A percentile compares a stretch with the other conserved stretches of the same genome.
Conservation (phyloP, 2,329 filamentous ascomycete species). For the Zymoseptoria ardabiliae region DNA sequence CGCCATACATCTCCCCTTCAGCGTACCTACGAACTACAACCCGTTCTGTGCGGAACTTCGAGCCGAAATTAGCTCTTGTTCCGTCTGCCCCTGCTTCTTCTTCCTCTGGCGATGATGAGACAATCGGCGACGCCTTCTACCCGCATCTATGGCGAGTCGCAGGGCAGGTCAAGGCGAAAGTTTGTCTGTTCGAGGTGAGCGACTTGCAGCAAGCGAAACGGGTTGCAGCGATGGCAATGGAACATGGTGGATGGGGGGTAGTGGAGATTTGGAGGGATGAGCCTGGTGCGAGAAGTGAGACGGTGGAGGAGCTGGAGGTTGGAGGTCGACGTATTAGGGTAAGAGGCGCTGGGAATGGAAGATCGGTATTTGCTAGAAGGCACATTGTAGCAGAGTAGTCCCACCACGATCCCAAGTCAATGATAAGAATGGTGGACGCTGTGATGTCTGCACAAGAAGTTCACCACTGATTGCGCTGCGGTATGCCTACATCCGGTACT, state of each 20-base stretch:
- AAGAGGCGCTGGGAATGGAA: conserved; percentile 35
- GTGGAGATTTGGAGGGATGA: conserved; percentile 69
- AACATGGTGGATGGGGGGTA: conserved; percentile 27
- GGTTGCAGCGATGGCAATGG: conserved; percentile 48
- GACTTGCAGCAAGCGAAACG: conserved; percentile 60
- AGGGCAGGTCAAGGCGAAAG: conserved; percentile 40
- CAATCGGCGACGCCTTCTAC: conserved; percentile 57
- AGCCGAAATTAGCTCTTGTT: conserved; percentile 75
- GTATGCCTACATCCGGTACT: no score
- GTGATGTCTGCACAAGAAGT: no score
- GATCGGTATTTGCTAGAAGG: conserved; percentile 36
- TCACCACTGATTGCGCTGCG: no score
- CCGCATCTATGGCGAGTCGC: conserved; percentile 54
- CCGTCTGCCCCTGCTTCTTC: conserved; percentile 36
- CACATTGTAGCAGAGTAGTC: neutral
- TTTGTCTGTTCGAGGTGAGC: conserved; percentile 64
- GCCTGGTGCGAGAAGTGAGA: conserved; percentile 32
- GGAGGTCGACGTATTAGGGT: conserved; percentile 21
- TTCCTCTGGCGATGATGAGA: conserved; percentile 15
- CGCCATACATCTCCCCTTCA: conserved; percentile 72
- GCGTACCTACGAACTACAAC: conserved; percentile 57
- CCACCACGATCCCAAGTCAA: neutral
- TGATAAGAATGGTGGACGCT: neutral
- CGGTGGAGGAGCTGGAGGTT: conserved; percentile 13
- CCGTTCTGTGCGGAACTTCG: conserved; percentile 70